Evolutionary conservation across 2,329 filamentous ascomycete genomes (phyloP).

Genomic region (Penicillium sp.): DNA sequence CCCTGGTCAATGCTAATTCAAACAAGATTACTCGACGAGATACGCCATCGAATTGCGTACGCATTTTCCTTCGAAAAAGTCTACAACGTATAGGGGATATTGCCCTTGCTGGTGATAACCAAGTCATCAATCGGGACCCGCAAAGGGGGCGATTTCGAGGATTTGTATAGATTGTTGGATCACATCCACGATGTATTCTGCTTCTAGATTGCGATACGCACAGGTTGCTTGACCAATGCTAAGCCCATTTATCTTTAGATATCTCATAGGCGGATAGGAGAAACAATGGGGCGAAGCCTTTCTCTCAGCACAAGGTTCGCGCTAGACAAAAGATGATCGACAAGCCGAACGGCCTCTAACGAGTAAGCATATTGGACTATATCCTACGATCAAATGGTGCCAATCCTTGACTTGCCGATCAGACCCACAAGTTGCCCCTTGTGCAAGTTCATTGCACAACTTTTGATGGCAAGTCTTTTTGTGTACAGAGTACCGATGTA

Average conservation of each 20-base stretch:
- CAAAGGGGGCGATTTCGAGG: slow-evolving; percentile 3
- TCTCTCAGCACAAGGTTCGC: slow-evolving; percentile 15
- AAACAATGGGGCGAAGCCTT: slow-evolving; percentile 13
- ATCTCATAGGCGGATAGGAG: slow-evolving; percentile 13
- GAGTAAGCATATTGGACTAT: not conserved
- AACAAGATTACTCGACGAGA: slow-evolving; percentile 1
- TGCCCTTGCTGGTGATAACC: slow-evolving; percentile 6
- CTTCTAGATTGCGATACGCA: too few species aligned
- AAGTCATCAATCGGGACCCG: not conserved
- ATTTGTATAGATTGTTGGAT: too few species aligned
- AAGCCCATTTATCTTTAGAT: too few species aligned
- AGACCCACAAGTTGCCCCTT: slow-evolving; percentile 9
- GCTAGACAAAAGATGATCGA: slow-evolving; percentile 23
- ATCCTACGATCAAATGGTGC: slow-evolving; percentile 13
- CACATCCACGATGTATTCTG: too few species aligned
- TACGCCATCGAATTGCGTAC: slow-evolving; percentile 13
- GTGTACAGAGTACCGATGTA: too few species aligned
- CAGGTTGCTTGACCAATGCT: too few species aligned
- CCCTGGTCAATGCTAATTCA: slow-evolving; percentile 1
- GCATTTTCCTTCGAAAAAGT: not conserved
- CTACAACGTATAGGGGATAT: slow-evolving; percentile 8
- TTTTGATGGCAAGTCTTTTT: not conserved
- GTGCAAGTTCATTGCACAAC: not conserved
- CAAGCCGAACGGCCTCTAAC: slow-evolving; percentile 16
- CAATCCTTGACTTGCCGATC: slow-evolving; percentile 19